A percentile compares a stretch with the other conserved stretches of the same genome.
Evolutionary conservation across 2,329 filamentous ascomycete species (phyloP).

Genomic region (Phaeosphaeriaceae sp.): DNA sequence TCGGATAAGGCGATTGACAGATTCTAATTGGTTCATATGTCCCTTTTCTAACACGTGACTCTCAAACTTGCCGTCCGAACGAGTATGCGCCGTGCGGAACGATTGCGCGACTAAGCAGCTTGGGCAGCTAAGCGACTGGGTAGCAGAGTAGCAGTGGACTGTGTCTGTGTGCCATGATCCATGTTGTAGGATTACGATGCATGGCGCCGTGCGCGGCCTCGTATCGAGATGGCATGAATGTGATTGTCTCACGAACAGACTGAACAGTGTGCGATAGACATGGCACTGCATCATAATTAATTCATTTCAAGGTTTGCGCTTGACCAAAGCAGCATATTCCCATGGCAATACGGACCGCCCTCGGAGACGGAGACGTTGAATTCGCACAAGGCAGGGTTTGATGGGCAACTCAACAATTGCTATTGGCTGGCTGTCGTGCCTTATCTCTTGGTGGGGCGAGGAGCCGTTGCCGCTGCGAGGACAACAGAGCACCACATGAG

Average conservation of each 20-base stretch:
- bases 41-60: too few species aligned
- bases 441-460: conserved; percentile 10
- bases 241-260: neutral
- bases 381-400: conserved; percentile 7
- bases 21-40: too few species aligned
- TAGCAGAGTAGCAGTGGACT: too few species aligned
- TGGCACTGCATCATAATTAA: conserved; percentile 8
- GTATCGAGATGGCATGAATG: too few species aligned
- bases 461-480: conserved; percentile 13
- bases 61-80: too few species aligned
- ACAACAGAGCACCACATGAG: neutral
- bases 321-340: conserved; percentile 11
- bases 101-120: neutral
- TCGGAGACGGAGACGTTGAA: conserved; percentile 20
- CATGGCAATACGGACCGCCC: conserved; percentile 10
- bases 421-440: conserved; percentile 25
- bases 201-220: too few species aligned
- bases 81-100: neutral
- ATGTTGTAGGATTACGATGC: too few species aligned
- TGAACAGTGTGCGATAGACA: neutral
- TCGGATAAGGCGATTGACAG: too few species aligned
- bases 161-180: too few species aligned
- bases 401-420: neutral
- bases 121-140: too few species aligned
- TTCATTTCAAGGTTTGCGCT: conserved; percentile 9